phyloP scores from a whole-genome alignment of 495 filamentous ascomycete genomes.

The Mytilinidion resinicola region DNA sequence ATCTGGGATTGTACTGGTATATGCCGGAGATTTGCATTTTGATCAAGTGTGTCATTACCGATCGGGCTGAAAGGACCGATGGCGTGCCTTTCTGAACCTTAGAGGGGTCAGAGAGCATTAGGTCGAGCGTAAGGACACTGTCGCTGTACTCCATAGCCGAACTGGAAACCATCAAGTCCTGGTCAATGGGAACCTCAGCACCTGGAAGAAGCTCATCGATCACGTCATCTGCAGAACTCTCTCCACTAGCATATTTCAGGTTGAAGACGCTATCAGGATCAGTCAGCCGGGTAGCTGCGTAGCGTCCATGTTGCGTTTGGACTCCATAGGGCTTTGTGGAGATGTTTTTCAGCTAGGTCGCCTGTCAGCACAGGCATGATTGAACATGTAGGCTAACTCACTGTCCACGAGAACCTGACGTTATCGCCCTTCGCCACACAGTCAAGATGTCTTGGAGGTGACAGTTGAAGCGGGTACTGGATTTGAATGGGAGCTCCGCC shows the following conservation, averaged over 20 bases:
- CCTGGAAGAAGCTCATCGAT: slow-evolving; percentile 9
- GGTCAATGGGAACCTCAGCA: slow-evolving; percentile 12
- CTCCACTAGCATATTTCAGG: slow-evolving; percentile 2
- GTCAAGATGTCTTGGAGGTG: slow-evolving; percentile 12
- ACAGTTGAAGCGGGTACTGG: slow-evolving; percentile 12
- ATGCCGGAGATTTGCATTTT: slow-evolving; percentile 17
- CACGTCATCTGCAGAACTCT: slow-evolving; percentile 8
- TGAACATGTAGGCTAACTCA: not conserved
- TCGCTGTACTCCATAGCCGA: slow-evolving; percentile 16
- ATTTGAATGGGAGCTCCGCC: slow-evolving; percentile 1
- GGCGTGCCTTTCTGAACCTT: not conserved
- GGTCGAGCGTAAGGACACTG: slow-evolving; percentile 14
- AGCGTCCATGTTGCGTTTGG: not conserved
- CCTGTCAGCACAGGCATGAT: not conserved
- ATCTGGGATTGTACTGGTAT: slow-evolving; percentile 5
- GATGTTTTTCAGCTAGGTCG: slow-evolving; percentile 10
- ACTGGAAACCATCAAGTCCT: slow-evolving; percentile 11
- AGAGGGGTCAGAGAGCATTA: slow-evolving; percentile 13
- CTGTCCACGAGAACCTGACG: slow-evolving; percentile 16
- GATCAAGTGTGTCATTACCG: slow-evolving; percentile 9
- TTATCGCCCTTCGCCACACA: slow-evolving; percentile 16
- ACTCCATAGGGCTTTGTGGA: slow-evolving; percentile 17
- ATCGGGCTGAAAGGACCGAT: slow-evolving; percentile 1
- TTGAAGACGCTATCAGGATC: slow-evolving; percentile 13
- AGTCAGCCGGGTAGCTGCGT: slow-evolving; percentile 6